These are phyloP conservation scores for Chlorella sp. DNA, from an alignment of 139 green algal genomes.

Conservation along the genomic window DNA sequence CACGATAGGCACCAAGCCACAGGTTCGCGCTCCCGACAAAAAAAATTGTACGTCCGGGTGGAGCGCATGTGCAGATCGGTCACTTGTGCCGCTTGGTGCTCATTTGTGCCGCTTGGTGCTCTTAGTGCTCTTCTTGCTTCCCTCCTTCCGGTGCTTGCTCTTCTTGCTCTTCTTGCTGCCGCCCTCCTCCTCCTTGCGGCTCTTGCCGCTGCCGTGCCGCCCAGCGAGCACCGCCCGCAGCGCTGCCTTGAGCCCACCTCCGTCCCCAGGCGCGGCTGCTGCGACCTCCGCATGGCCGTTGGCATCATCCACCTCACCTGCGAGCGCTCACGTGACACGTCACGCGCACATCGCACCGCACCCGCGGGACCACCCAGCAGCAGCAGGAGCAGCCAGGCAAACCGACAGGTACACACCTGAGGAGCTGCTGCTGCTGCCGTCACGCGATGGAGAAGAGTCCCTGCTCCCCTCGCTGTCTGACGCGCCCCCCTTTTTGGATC, in stretches of 20 bases:
- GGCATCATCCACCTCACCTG: background rate
- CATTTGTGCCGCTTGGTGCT: too few species aligned
- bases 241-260: background rate
- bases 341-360: background rate
- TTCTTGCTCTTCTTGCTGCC: background rate
- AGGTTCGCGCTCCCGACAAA: too few species aligned
- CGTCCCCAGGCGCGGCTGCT: too few species aligned
- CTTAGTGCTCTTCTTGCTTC: background rate
- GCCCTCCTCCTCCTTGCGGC: background rate
- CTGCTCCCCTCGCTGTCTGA: too few species aligned
- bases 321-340: background rate
- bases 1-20: too few species aligned
- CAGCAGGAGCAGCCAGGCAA: background rate
- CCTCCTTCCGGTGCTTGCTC: background rate
- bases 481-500: background rate
- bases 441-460: background rate
- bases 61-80: too few species aligned
- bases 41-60: too few species aligned
- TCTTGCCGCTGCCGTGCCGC: background rate
- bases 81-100: too few species aligned
- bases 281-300: background rate
- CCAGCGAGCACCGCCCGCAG: background rate
- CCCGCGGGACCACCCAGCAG: background rate
- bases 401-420: background rate
- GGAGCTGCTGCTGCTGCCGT: background rate